Base-by-base conservation (phyloP, 768 basidiomycete genomes). In the Mycena capillaripes region DNA sequence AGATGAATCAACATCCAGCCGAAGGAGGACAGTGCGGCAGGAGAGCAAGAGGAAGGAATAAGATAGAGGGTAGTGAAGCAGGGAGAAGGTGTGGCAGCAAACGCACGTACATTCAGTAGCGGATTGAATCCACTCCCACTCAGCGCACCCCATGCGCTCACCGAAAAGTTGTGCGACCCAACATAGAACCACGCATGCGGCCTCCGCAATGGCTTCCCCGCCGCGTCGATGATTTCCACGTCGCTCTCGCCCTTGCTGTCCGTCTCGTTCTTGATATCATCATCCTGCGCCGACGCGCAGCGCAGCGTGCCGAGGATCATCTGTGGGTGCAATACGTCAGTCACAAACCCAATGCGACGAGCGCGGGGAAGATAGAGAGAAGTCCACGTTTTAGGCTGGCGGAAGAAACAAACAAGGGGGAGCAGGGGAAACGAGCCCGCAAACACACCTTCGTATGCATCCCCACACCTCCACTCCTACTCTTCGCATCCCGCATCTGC, bases 111-210 rank as follows among this genome's bases (percentile, higher is more conserved):
- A 59, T 88, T 89, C 55, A 90, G 76, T 9, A 81, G 75, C 0
- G 89, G 90, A 64, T 82, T 87, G 70, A 89, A 90, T 21, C 78
- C 84, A 2, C 86, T 85, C 8, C 89, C 84, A 2, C 84, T 85
- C 14, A 89, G 73, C 36, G 83, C 89, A 21, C 89, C 90, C 92
- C 92, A 93, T 17, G 92, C 92, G 1, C 89, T 87, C 4, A 89
- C 85, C 16, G 91, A 90, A 77, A 92, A 92, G 78, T 92, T 92
- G 78, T 91, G 90, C 68, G 89, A 90, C 19, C 91, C 91, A 1
- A 91, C 84, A 74, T 90, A 92, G 32, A 86, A 79, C 88, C 89
- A 92, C 6, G 90, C 91, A 36, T 64, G 61, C 14, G 61, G 62
- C 38, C 7, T 40, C 58, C 27, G 25, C 19, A 23, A 3, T 27